These are phyloP conservation scores for Davidsoniella eucalypti DNA, from an alignment of 2,329 filamentous ascomycete species.

Conservation along the genomic window DNA sequence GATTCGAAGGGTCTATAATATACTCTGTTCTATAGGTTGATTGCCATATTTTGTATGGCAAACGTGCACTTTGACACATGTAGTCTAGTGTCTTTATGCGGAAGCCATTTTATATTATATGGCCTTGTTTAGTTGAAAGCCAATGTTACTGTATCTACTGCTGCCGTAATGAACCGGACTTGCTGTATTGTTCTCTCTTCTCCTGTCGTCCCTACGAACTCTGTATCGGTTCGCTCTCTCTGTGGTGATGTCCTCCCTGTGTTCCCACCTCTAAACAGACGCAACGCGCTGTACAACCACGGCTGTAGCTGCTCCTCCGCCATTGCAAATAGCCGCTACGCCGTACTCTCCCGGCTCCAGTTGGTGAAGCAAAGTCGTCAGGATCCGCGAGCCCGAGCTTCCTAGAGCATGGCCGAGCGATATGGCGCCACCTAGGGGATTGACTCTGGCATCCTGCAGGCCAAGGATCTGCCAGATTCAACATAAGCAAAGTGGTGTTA, in stretches of 20 bases:
- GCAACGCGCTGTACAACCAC: conserved; percentile 78
- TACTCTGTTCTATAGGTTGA: no score
- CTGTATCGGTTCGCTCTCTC: background rate
- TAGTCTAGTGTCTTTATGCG: no score
- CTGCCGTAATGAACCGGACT: background rate
- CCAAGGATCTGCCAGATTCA: conserved; percentile 47
- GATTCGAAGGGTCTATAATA: no score
- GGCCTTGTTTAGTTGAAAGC: no score
- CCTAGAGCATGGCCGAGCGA: conserved; percentile 82
- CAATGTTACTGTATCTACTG: no score
- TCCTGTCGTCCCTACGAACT: no score
- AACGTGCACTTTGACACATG: no score
- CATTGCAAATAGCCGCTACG: conserved; percentile 91
- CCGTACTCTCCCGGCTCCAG: conserved; percentile 86
- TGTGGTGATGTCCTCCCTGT: background rate
- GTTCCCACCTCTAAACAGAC: conserved; percentile 25
- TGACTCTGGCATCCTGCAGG: conserved; percentile 63
- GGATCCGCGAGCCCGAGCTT: conserved; percentile 80
- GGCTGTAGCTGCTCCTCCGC: conserved; percentile 80
- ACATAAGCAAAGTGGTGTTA: conserved; percentile 13
- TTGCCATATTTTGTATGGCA: no score
- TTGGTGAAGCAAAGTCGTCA: conserved; percentile 82
- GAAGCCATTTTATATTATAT: no score
- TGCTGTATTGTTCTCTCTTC: background rate
- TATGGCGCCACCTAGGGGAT: conserved; percentile 80